Percentiles rank a stretch among this genome's conserved stretches.
Conservation (phyloP, 441 rosid genomes). For the Eruca vesicaria region DNA sequence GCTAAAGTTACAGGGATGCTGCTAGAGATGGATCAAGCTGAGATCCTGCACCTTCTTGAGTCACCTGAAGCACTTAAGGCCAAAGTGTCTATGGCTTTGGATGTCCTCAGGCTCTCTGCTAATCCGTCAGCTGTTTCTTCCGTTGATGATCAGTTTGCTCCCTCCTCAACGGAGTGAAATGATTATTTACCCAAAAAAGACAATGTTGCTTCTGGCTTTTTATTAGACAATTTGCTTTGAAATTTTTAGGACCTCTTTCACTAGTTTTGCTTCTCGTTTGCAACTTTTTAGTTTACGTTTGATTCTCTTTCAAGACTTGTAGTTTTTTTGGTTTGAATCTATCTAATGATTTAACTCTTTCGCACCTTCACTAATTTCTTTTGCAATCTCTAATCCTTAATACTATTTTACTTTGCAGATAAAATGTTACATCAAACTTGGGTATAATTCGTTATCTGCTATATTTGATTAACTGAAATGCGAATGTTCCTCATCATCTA, state of each 20-base stretch:
- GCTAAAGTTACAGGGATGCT: slow-evolving; percentile 82
- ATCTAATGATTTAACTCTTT: background rate
- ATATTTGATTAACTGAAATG: background rate
- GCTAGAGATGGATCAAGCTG: slow-evolving; percentile 84
- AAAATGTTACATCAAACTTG: slow-evolving; percentile 58
- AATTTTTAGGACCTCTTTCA: slow-evolving; percentile 5
- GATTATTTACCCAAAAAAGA: background rate
- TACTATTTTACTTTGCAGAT: background rate
- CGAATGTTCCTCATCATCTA: slow-evolving; percentile 21
- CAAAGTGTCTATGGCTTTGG: slow-evolving; percentile 74
- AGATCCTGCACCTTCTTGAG: slow-evolving; percentile 75
- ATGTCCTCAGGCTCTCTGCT: slow-evolving; percentile 48
- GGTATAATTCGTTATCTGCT: slow-evolving; percentile 67
- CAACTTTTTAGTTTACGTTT: slow-evolving; percentile 5
- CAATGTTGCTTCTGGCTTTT: background rate
- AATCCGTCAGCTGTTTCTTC: slow-evolving; percentile 30
- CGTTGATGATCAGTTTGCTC: slow-evolving; percentile 40
- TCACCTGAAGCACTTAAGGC: slow-evolving; percentile 74
- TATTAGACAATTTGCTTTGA: slow-evolving; percentile 7
- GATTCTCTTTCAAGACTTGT: background rate
- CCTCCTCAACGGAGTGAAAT: slow-evolving; percentile 37
- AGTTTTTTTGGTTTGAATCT: background rate
- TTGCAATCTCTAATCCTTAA: background rate
- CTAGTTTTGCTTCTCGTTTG: slow-evolving; percentile 1
- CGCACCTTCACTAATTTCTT: background rate